Conservation (phyloP, 2,329 filamentous ascomycete genomes). For the Pyricularia grisea region DNA sequence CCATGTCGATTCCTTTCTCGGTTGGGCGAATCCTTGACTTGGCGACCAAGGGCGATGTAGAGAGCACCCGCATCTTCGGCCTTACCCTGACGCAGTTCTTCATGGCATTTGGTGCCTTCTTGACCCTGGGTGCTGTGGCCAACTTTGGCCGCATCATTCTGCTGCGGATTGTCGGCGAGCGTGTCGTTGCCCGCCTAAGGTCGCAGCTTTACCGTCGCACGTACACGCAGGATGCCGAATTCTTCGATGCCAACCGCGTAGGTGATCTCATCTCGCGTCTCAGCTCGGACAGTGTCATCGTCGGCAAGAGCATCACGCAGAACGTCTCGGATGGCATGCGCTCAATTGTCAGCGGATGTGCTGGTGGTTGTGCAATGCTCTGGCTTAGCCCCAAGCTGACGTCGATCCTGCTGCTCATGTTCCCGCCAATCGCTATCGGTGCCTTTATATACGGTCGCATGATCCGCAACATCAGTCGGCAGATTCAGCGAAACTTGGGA, state of each 20-base stretch:
- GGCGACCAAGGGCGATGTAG: conserved; percentile 62
- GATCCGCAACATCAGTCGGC: conserved; percentile 80
- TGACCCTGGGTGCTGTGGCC: conserved; percentile 75
- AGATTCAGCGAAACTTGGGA: conserved; percentile 89
- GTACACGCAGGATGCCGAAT: conserved; percentile 95
- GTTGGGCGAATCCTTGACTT: conserved; percentile 94
- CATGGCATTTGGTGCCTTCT: conserved; percentile 61
- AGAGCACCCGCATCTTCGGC: conserved; percentile 68
- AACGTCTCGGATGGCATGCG: conserved; percentile 95
- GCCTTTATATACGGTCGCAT: conserved; percentile 87
- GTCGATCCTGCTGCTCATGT: conserved; percentile 74
- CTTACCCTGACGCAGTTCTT: conserved; percentile 85
- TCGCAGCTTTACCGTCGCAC: conserved; percentile 87
- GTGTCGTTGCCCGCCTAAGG: conserved; percentile 82
- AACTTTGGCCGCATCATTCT: conserved; percentile 94
- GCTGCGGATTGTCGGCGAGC: conserved; percentile 85
- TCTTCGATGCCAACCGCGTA: conserved; percentile 96
- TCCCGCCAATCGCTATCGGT: conserved; percentile 81
- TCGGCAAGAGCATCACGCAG: conserved; percentile 96
- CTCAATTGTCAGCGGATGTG: conserved; percentile 78
- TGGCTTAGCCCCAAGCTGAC: conserved; percentile 90
- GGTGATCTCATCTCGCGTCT: conserved; percentile 93
- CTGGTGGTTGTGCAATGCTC: conserved; percentile 89
- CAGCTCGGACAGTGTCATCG: conserved; percentile 93
- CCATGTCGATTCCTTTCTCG: conserved; percentile 93